A percentile compares a stretch with the other conserved stretches of the same genome.
Conservation (phyloP, 306 rosid genomes). For the Prunus mira region DNA sequence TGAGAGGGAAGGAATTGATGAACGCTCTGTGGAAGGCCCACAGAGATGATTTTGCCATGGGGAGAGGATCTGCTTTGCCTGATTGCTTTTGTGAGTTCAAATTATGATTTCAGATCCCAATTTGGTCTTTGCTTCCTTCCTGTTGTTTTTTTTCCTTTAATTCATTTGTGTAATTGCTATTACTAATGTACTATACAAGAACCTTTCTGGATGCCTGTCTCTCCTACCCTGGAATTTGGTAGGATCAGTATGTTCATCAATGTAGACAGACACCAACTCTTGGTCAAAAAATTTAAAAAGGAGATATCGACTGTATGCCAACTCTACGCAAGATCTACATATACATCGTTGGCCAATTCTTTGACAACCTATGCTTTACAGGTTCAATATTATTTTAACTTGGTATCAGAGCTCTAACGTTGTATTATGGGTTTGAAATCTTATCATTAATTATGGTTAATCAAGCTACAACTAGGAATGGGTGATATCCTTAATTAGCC, state of each 20-base stretch:
- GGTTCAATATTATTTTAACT: too few relatives aligned
- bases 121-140: background rate
- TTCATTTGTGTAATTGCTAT: background rate
- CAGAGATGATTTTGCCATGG: conserved; percentile 64
- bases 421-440: too few relatives aligned
- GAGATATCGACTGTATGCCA: too few relatives aligned
- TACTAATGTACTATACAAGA: background rate
- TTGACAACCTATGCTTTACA: too few relatives aligned
- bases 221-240: background rate
- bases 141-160: background rate
- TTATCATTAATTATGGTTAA: too few relatives aligned
- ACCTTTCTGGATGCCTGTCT: background rate
- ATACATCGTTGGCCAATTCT: too few relatives aligned
- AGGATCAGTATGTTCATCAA: background rate
- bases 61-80: conserved; percentile 78
- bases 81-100: conserved; percentile 85
- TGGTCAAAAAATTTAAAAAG: too few relatives aligned
- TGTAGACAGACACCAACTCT: too few relatives aligned
- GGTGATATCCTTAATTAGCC: too few relatives aligned
- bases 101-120: conserved; percentile 39
- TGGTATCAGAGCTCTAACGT: too few relatives aligned
- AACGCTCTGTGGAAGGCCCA: conserved; percentile 69
- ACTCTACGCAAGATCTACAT: too few relatives aligned
- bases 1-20: conserved; percentile 52
- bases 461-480: too few relatives aligned